phyloP scores from a whole-genome alignment of 148 eudicot species.

The Amaranthus palmeri region DNA sequence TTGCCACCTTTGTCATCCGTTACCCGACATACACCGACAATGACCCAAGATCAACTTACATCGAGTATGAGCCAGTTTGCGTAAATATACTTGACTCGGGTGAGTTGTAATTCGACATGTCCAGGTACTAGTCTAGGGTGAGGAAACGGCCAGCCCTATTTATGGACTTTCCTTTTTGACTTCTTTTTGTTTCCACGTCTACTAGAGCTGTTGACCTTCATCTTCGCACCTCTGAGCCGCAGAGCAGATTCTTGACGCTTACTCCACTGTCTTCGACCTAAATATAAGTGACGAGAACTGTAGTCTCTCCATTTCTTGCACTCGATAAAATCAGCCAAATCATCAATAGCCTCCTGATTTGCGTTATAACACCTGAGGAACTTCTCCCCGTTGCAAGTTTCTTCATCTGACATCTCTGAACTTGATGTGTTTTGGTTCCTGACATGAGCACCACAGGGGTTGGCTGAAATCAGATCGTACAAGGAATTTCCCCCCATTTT shows the following conservation, averaged over 20 bases:
- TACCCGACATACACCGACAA: no score
- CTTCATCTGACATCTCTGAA: slow-evolving; percentile 39
- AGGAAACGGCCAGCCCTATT: no score
- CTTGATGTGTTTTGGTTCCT: slow-evolving; percentile 11
- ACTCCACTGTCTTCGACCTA: slow-evolving; percentile 30
- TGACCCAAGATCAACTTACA: no score
- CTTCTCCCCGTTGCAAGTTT: slow-evolving; percentile 48
- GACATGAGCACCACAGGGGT: neutral
- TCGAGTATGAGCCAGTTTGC: no score
- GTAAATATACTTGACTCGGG: no score
- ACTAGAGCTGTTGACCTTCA: slow-evolving; percentile 28
- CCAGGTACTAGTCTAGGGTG: no score
- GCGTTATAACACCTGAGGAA: slow-evolving; percentile 33
- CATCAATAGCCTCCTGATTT: slow-evolving; percentile 32
- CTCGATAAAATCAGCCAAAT: slow-evolving; percentile 55
- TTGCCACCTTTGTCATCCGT: no score
- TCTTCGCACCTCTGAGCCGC: slow-evolving; percentile 44
- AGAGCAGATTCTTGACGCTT: slow-evolving; percentile 35
- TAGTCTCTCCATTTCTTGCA: slow-evolving; percentile 67
- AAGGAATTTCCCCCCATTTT: neutral
- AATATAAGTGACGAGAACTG: slow-evolving; percentile 41
- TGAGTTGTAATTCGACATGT: no score
- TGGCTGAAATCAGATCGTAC: neutral
- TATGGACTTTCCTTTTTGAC: neutral
- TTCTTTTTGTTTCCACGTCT: neutral